A percentile compares a stretch with the other conserved stretches of the same genome.
Conservation (phyloP, 306 rosid genomes). For the Phaseolus lunatus region DNA sequence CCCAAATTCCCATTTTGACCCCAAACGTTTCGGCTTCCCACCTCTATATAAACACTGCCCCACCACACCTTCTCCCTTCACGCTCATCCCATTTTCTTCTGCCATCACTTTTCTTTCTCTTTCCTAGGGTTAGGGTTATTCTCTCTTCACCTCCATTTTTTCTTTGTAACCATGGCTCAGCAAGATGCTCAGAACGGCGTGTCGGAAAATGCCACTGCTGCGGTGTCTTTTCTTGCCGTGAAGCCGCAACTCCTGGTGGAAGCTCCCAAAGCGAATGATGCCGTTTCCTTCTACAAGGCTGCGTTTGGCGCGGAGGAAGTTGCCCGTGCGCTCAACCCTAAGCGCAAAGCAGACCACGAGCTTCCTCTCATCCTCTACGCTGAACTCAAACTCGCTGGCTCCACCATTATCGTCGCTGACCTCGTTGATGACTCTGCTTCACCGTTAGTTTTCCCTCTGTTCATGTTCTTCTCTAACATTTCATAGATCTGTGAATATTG, state of each 20-base stretch:
- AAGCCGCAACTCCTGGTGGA: slow-evolving; percentile 65
- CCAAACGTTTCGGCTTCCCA: slow-evolving; percentile 60
- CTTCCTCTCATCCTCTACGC: slow-evolving; percentile 66
- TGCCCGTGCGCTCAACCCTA: slow-evolving; percentile 59
- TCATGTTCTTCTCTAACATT: too few relatives aligned
- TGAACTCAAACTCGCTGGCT: slow-evolving; percentile 66
- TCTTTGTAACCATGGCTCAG: slow-evolving; percentile 51
- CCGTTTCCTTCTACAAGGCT: slow-evolving; percentile 72
- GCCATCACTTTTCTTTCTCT: slow-evolving; percentile 28
- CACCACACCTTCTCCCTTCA: slow-evolving; percentile 34
- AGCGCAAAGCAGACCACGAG: slow-evolving; percentile 92
- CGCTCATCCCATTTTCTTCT: slow-evolving; percentile 45
- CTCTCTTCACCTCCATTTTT: background rate
- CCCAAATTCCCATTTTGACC: slow-evolving; percentile 52
- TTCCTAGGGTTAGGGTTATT: slow-evolving; percentile 61
- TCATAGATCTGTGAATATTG: background rate
- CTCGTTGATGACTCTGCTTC: slow-evolving; percentile 41
- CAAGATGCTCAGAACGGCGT: slow-evolving; percentile 67
- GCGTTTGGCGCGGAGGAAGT: slow-evolving; percentile 84
- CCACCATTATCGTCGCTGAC: slow-evolving; percentile 62
- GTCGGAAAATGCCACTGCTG: slow-evolving; percentile 35
- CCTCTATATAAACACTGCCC: slow-evolving; percentile 58
- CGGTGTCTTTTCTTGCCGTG: slow-evolving; percentile 51
- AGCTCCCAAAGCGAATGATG: slow-evolving; percentile 75
- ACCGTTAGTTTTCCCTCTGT: slow-evolving; percentile 45